Percentiles rank a stretch among this genome's conserved stretches.
Conservation (phyloP, 2,329 filamentous ascomycete genomes). For the Pseudogymnoascus sp. region DNA sequence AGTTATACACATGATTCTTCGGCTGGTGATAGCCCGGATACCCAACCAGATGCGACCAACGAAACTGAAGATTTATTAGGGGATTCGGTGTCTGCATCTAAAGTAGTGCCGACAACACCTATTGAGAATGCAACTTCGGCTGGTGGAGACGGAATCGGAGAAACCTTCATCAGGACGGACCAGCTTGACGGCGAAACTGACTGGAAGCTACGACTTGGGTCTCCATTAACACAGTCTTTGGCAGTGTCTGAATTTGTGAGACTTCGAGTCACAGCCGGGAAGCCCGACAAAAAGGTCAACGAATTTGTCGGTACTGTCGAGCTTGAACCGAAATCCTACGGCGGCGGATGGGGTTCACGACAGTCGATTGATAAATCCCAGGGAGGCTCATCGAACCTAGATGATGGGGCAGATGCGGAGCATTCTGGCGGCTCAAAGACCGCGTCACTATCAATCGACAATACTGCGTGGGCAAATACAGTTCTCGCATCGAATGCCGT, state of each 20-base stretch:
- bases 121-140: conserved; percentile 21
- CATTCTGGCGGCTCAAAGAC: conserved; percentile 40
- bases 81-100: conserved; percentile 24
- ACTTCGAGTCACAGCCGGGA: conserved; percentile 68
- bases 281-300: conserved; percentile 89
- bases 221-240: conserved; percentile 75
- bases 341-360: conserved; percentile 26
- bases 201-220: conserved; percentile 90
- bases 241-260: conserved; percentile 62
- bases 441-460: conserved; percentile 80
- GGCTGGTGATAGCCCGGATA: conserved; percentile 22
- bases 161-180: conserved; percentile 95
- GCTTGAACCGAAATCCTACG: conserved; percentile 49
- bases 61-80: conserved; percentile 22
- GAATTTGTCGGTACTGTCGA: conserved; percentile 89
- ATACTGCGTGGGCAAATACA: conserved; percentile 98
- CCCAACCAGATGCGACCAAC: conserved; percentile 16
- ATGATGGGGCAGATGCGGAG: conserved; percentile 17
- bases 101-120: conserved; percentile 17
- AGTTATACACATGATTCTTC: conserved; percentile 55
- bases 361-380: conserved; percentile 29
- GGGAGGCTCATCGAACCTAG: conserved; percentile 19
- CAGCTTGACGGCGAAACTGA: conserved; percentile 97
- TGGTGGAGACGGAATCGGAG: conserved; percentile 43
- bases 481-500: conserved; percentile 88